Base-by-base conservation (phyloP, 2,329 filamentous ascomycete species). In the Drechslerella dactyloides region DNA sequence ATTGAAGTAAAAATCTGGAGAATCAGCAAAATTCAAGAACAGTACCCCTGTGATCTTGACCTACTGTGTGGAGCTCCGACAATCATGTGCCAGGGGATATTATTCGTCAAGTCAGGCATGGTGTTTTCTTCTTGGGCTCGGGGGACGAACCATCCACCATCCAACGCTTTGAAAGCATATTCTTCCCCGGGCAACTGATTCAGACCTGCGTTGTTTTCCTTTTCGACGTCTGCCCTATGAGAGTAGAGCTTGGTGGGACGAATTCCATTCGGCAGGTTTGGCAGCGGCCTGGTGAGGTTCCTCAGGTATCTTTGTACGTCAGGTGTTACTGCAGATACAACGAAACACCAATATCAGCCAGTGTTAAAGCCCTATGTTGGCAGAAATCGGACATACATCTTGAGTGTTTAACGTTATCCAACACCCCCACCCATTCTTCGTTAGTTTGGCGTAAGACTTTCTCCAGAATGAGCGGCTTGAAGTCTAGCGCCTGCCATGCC, bases 371-470 rank as follows among this genome's bases (percentile, higher is more conserved):
- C 19, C 50, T 19, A 13, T 2, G n/a, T 17, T 8, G 17, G 19
- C 15, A 11, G 42, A 40, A 8, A 33, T 17, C 5, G 5, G 48
- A 24, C 10, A n/a, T 56, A 70, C 66, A 37, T 17, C 51, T 42
- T 2, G 59, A 63, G 37, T 70, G 66, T 21, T 84, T 78, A 62
- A 85, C 79, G 64, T 83, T 86, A 37, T 86, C 81, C 1, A 89
- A 80, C 51, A 87, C 83, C 1, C 78, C 77, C 65, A 86, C 83
- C 75, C 88, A 88, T 0, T 75, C 75, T 40, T 77, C 64, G 70
- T 88, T 85, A 5, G 75, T 82, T 69, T 89, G 86, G 2, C 86
- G 82, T 75, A 86, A 84, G 2, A 88, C 84, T 2, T 82, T 79
- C 1, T 78, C 82, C 0, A 89, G 79, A 7, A 85, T 80, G 1